A percentile compares a stretch with the other conserved stretches of the same genome.
phyloP scores from a whole-genome alignment of 441 rosid genomes.

The Kokia cookei region DNA sequence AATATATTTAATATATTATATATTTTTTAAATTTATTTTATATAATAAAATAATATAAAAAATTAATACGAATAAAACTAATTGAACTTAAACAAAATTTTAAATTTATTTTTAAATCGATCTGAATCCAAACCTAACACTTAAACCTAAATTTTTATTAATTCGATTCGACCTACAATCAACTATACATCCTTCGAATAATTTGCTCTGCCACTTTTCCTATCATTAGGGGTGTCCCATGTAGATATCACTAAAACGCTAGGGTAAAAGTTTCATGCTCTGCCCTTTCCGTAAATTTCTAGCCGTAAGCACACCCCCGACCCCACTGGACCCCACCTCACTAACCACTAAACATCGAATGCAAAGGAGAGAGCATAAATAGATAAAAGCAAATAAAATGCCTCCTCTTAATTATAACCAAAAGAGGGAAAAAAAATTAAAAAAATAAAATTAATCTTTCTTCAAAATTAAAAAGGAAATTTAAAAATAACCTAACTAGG shows the following conservation, averaged over 20 bases:
- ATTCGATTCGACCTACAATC: too few species aligned
- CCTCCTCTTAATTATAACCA: neutral
- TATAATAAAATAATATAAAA: too few species aligned
- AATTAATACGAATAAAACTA: too few species aligned
- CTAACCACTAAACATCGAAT: neutral
- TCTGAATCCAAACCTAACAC: too few species aligned
- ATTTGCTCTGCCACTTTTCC: too few species aligned
- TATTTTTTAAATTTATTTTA: too few species aligned
- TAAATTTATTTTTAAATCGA: too few species aligned
- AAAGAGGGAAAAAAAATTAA: neutral
- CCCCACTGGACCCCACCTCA: neutral
- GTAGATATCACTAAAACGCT: neutral
- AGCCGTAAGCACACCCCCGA: neutral
- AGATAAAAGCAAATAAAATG: neutral
- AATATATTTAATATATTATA: too few species aligned
- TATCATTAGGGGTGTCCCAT: neutral
- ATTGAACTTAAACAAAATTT: too few species aligned
- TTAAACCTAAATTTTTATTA: too few species aligned
- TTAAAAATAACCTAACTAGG: slow-evolving; percentile 4
- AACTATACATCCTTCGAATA: too few species aligned
- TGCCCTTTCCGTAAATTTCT: neutral
- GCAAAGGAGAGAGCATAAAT: neutral
- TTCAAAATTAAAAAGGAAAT: neutral
- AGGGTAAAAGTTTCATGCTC: neutral
- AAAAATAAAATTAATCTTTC: neutral